Evolutionary conservation across 2,329 filamentous ascomycete species (phyloP).

Genomic region (Elsinoe ampelina): DNA sequence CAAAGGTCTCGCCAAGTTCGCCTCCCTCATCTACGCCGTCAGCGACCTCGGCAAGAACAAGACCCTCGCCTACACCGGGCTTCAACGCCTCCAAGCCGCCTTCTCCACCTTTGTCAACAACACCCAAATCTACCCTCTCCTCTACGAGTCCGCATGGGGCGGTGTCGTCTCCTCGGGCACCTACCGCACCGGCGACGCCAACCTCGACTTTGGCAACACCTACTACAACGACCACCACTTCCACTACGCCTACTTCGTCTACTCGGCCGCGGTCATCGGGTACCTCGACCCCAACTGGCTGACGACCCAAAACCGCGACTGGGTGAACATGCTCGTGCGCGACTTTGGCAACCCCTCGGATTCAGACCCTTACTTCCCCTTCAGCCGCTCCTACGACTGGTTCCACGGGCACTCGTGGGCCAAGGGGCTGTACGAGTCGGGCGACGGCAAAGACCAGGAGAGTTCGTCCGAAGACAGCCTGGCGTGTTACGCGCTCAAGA

Average conservation of each 20-base stretch:
- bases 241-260: slow-evolving; percentile 76
- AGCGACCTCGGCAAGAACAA: slow-evolving; percentile 50
- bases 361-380: slow-evolving; percentile 66
- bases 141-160: slow-evolving; percentile 58
- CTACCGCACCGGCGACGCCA: slow-evolving; percentile 65
- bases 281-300: slow-evolving; percentile 71
- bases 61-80: slow-evolving; percentile 40
- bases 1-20: slow-evolving; percentile 42
- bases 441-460: slow-evolving; percentile 76
- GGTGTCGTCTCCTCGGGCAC: slow-evolving; percentile 69
- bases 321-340: slow-evolving; percentile 73
- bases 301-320: slow-evolving; percentile 55
- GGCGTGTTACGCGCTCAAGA: slow-evolving; percentile 77
- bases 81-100: slow-evolving; percentile 41
- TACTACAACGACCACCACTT: slow-evolving; percentile 64
- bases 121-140: slow-evolving; percentile 39
- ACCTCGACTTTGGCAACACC: slow-evolving; percentile 81
- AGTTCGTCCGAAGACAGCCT: slow-evolving; percentile 86
- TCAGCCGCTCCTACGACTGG: slow-evolving; percentile 82
- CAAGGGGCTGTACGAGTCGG: slow-evolving; percentile 61
- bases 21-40: slow-evolving; percentile 35
- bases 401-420: slow-evolving; percentile 94
- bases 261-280: slow-evolving; percentile 73
- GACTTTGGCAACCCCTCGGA: slow-evolving; percentile 70
- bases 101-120: slow-evolving; percentile 40